Percentiles rank a stretch among this genome's conserved stretches.
Conservation (phyloP, 768 basidiomycete genomes). For the Hortiboletus campestris region DNA sequence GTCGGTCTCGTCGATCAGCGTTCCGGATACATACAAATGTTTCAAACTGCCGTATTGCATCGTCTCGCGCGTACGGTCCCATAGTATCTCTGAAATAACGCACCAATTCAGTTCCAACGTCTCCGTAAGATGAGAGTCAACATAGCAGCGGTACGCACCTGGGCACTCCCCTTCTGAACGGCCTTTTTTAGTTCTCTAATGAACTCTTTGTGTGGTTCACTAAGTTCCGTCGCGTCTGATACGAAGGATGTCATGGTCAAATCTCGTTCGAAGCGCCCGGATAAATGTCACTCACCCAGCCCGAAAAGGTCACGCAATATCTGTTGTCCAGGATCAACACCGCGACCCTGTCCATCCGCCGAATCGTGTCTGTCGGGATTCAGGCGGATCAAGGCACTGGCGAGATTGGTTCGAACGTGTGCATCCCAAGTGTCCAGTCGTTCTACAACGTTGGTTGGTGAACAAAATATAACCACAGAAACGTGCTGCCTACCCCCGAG, state of each 20-base stretch:
- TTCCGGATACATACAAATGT: too few species aligned
- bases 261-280: not conserved
- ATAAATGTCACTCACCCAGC: slow-evolving; percentile 5
- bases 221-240: slow-evolving; percentile 8
- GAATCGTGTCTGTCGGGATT: not conserved
- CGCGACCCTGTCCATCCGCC: not conserved
- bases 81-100: slow-evolving; percentile 8
- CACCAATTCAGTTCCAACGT: not conserved
- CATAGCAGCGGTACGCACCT: slow-evolving; percentile 24
- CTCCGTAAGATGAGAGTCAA: not conserved
- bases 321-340: not conserved
- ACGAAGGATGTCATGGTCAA: not conserved
- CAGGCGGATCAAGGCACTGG: slow-evolving; percentile 10
- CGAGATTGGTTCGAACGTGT: slow-evolving; percentile 8
- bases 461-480: too few species aligned
- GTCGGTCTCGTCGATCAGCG: too few species aligned
- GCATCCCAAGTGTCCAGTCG: too few species aligned
- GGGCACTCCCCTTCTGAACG: not conserved
- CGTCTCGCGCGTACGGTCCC: not conserved
- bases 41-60: not conserved
- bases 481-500: not conserved
- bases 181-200: slow-evolving; percentile 9
- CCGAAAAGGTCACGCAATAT: slow-evolving; percentile 16
- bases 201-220: slow-evolving; percentile 1
- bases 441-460: too few species aligned